These are phyloP conservation scores for Phialophora verrucosa DNA, from an alignment of 2,329 filamentous ascomycete species.

Conservation along the genomic window DNA sequence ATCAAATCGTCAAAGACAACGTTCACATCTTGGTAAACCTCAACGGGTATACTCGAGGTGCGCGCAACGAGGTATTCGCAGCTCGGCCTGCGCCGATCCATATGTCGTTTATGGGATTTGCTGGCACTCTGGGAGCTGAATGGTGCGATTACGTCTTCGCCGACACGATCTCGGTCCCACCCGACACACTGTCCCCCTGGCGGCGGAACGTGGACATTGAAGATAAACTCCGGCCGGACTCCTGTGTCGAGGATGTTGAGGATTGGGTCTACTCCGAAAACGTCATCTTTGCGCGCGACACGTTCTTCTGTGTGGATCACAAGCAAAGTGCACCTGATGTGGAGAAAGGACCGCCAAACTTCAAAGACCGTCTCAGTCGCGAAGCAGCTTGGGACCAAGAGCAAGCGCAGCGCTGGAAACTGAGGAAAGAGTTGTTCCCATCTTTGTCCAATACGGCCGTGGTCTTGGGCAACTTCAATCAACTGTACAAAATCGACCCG, in stretches of 20 bases:
- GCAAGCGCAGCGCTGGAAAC: conserved; percentile 80
- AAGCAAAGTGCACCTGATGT: conserved; percentile 82
- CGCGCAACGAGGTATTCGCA: conserved; percentile 96
- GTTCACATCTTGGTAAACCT: conserved; percentile 96
- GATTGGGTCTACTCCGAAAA: conserved; percentile 97
- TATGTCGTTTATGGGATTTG: conserved; percentile 99
- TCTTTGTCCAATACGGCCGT: conserved; percentile 78
- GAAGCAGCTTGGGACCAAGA: conserved; percentile 81
- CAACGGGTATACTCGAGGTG: conserved; percentile 96
- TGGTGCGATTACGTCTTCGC: conserved; percentile 98
- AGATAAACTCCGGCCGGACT: conserved; percentile 67
- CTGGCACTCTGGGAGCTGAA: conserved; percentile 91
- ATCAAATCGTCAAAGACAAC: conserved; percentile 82
- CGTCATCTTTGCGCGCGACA: conserved; percentile 90
- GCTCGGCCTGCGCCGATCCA: conserved; percentile 93
- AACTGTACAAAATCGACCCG: conserved; percentile 98
- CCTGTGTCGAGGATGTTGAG: conserved; percentile 71
- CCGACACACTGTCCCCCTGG: conserved; percentile 78
- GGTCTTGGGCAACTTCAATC: conserved; percentile 97
- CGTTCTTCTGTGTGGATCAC: conserved; percentile 98
- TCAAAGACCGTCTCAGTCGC: conserved; percentile 56
- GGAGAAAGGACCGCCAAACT: conserved; percentile 24
- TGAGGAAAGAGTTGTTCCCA: conserved; percentile 93
- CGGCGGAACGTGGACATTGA: conserved; percentile 75
- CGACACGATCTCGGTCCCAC: conserved; percentile 84